phyloP scores from a whole-genome alignment of 768 basidiomycete species.

The Serendipita sp. region DNA sequence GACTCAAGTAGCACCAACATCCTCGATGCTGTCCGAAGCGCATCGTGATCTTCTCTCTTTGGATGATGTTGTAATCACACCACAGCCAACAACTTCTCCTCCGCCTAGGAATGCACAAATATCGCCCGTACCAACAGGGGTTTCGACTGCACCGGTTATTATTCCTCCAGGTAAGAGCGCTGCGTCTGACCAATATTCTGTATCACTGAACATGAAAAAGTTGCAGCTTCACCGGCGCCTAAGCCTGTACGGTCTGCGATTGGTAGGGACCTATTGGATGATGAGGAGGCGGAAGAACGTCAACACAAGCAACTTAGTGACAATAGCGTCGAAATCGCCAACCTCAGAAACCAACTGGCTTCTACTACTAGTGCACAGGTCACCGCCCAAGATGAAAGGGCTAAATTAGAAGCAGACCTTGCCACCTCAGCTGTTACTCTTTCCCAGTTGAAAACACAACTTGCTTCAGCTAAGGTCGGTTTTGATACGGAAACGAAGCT shows the following conservation, averaged over 20 bases:
- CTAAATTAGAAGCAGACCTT: conserved; percentile 44
- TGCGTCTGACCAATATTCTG: background rate
- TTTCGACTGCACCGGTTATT: background rate
- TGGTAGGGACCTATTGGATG: conserved; percentile 46
- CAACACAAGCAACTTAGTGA: conserved; percentile 43
- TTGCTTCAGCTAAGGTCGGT: conserved; percentile 65
- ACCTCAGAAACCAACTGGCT: conserved; percentile 66
- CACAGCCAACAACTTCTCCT: background rate
- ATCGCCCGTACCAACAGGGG: background rate
- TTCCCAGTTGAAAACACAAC: conserved; percentile 63
- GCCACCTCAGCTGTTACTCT: conserved; percentile 59
- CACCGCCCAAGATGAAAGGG: conserved; percentile 47
- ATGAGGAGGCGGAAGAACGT: conserved; percentile 44
- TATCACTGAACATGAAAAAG: background rate
- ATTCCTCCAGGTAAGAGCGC: background rate
- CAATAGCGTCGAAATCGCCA: conserved; percentile 73
- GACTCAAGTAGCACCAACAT: conserved; percentile 25
- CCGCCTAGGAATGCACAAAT: background rate
- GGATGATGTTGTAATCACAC: conserved; percentile 19
- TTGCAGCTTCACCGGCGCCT: background rate
- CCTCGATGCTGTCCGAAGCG: conserved; percentile 22
- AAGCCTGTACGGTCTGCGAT: background rate
- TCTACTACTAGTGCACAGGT: conserved; percentile 63
- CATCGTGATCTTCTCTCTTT: conserved; percentile 30
- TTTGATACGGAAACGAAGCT: conserved; percentile 73